Percentiles rank a stretch among this genome's conserved stretches.
Evolutionary conservation across 148 eudicot genomes (phyloP).

Genomic region (Vaccinium corymbosum): DNA sequence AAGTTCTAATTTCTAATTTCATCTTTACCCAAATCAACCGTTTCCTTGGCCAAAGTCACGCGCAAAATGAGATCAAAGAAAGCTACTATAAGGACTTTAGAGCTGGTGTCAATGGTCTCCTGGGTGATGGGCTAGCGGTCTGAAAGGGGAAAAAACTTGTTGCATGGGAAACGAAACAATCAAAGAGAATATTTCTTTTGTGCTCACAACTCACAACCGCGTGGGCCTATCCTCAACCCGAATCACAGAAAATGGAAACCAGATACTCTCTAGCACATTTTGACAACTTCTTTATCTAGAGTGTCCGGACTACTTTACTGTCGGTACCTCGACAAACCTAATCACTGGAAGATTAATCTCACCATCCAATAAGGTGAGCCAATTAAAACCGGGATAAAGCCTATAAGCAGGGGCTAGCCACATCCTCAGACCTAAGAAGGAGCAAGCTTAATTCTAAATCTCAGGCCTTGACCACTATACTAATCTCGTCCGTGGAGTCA

Average conservation of each 20-base stretch:
- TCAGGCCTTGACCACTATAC: not conserved
- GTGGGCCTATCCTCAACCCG: slow-evolving; percentile 12
- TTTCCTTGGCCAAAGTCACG: not conserved
- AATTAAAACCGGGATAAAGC: not conserved
- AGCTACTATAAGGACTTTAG: not conserved
- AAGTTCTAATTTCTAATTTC: not conserved
- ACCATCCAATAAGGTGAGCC: not conserved
- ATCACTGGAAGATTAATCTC: not conserved
- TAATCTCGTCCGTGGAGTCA: not conserved
- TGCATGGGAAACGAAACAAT: not conserved
- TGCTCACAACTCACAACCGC: slow-evolving; percentile 12
- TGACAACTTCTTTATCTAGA: not conserved
- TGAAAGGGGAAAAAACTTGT: not conserved
- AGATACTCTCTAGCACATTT: not conserved
- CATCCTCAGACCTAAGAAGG: not conserved
- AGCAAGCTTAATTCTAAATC: not conserved
- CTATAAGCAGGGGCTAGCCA: not conserved
- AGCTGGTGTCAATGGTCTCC: not conserved
- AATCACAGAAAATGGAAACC: not conserved
- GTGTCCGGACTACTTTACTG: not conserved
- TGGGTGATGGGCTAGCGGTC: slow-evolving; percentile 7
- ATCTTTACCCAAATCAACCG: not conserved
- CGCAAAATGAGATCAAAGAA: not conserved
- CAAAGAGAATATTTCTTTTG: not conserved
- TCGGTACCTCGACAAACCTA: not conserved